Base-by-base conservation (phyloP, 1,284 basidiomycete species). In the Boletus nobilissimus region DNA sequence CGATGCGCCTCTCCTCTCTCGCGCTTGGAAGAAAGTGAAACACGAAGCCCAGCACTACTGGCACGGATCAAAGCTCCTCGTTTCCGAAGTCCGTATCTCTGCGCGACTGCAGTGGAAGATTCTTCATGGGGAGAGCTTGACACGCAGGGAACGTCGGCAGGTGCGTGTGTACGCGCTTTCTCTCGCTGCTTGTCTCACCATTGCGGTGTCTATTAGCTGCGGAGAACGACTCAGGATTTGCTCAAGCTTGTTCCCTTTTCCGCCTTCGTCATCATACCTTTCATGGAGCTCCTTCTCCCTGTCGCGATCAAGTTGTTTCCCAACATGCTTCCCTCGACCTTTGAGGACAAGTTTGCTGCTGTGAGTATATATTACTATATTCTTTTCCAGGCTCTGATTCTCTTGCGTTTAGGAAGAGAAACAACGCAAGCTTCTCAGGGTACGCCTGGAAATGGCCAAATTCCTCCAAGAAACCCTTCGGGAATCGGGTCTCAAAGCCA, bases 361-460 rank as follows among this genome's bases (percentile, higher is more conserved):
- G 96, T 96, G 82, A 83, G 94, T 88, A 46, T 32, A n/a, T 18
- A 65, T 9, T 67, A 11, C 26, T 18, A 26, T 32, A n/a, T 32
- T 60, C 18, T 32, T 29, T 57, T 57, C n/a, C n/a, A 36, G 34
- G 19, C 13, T 24, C 54, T 64, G 4, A 76, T 48, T 22, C 32
- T 34, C 9, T 48, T 3, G 19, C 19, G 26, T 40, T n/a, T 83
- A 97, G 96, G 97, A 99, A 85, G 98, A 99, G 88, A 99, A 99
- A 87, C 93, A 98, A 83, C 94, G 98, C 80, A 99, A 99, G 85
- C 90, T 99, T 6, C 93, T 99, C 70, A 95, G 97, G 82, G 96
- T 99, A 36, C 92, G 98, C 74, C 90, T 99, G 39, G 97, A 99
- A 86, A 99, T 99, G 97, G 98, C 98, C 82, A 99, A 99, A 85